Evolutionary conservation across 2,329 filamentous ascomycete species (phyloP).

Genomic region (Claviceps pazoutovae): DNA sequence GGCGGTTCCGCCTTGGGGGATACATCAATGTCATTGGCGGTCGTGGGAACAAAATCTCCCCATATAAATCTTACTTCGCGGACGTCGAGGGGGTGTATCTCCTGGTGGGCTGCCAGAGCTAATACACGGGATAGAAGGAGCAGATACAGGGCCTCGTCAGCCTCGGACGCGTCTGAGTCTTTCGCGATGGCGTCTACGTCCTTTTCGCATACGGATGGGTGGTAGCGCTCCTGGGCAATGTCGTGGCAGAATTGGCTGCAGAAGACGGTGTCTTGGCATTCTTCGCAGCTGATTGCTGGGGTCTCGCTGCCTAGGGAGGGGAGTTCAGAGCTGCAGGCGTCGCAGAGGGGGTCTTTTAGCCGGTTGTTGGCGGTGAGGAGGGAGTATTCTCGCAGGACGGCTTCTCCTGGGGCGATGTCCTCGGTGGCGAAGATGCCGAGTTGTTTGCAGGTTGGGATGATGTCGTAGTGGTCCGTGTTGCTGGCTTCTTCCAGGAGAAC

Average conservation of each 20-base stretch:
- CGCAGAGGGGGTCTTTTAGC: constrained; percentile 74
- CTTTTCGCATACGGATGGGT: constrained; percentile 51
- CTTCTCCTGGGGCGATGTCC: constrained; percentile 63
- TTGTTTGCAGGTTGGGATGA: constrained; percentile 52
- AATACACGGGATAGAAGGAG: constrained; percentile 47
- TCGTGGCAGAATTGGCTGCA: constrained; percentile 47
- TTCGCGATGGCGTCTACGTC: constrained; percentile 53
- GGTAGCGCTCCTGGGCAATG: constrained; percentile 44
- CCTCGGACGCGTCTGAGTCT: constrained; percentile 44
- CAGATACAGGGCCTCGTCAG: constrained; percentile 48
- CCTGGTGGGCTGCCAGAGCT: constrained; percentile 49
- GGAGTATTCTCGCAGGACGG: constrained; percentile 68
- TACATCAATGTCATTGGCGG: constrained; percentile 38
- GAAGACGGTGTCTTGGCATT: constrained; percentile 53
- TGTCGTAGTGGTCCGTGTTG: constrained; percentile 32
- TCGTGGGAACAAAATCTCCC: constrained; percentile 47
- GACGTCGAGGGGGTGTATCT: constrained; percentile 48
- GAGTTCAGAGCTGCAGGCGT: constrained; percentile 69
- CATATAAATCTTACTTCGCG: constrained; percentile 54
- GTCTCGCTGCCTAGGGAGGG: constrained; percentile 40
- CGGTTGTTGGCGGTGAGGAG: constrained; percentile 81
- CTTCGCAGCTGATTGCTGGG: constrained; percentile 38
- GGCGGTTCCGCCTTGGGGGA: constrained; percentile 41
- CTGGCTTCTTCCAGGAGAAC: constrained; percentile 47
- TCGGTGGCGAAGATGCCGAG: constrained; percentile 81